Conservation (phyloP, 257 asterid species). For the Nicotiana obtusifolia region DNA sequence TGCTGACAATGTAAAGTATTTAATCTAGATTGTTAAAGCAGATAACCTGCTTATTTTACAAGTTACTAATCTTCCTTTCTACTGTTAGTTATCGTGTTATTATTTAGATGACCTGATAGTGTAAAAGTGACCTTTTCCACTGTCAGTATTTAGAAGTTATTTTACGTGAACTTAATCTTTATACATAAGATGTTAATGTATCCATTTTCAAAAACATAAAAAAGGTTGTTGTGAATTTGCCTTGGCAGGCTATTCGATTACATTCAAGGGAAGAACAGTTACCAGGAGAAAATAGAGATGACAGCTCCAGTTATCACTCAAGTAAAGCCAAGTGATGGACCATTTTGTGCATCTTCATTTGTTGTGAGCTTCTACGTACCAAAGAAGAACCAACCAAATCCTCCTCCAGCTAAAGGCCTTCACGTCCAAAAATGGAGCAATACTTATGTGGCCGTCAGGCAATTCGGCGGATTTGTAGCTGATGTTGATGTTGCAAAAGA, state of each 20-base stretch:
- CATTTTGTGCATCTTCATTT: conserved; percentile 71
- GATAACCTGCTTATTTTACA: no score
- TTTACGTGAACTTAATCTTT: neutral
- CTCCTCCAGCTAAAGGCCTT: conserved; percentile 65
- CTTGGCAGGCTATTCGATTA: conserved; percentile 53
- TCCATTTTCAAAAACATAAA: neutral
- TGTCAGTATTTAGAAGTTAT: no score
- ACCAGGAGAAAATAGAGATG: conserved; percentile 60
- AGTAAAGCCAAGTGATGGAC: conserved; percentile 79
- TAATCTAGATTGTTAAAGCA: no score
- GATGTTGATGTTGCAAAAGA: conserved; percentile 51
- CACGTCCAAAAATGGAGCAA: conserved; percentile 62
- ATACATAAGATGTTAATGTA: neutral
- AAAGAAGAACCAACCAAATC: conserved; percentile 50
- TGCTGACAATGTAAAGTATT: no score
- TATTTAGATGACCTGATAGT: no score
- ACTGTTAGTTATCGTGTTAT: no score
- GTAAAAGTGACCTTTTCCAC: no score
- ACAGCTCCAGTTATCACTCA: conserved; percentile 74
- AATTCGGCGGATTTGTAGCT: conserved; percentile 56
- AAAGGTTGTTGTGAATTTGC: neutral
- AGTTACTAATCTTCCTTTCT: no score
- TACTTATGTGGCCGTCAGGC: conserved; percentile 59
- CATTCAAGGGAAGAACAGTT: conserved; percentile 64
- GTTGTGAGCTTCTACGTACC: conserved; percentile 70